A percentile compares a stretch with the other conserved stretches of the same genome.
Evolutionary conservation across 2,329 filamentous ascomycete genomes (phyloP).

Genomic region (Claviceps cyperi): DNA sequence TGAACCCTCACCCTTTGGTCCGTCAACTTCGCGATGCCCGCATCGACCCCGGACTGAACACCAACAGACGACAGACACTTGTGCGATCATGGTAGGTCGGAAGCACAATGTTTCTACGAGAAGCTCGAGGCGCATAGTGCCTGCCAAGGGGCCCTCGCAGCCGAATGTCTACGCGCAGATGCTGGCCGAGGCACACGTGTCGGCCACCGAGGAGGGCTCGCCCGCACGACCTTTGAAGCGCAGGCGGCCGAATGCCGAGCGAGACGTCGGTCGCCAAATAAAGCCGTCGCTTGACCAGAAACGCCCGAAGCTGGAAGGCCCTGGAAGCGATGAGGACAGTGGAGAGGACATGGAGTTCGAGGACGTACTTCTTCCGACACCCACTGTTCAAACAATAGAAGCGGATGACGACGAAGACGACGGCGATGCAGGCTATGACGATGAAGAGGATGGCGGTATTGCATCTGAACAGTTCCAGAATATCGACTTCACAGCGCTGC

Average conservation of each 20-base stretch:
- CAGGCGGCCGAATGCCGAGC: slow-evolving; percentile 13
- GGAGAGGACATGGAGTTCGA: slow-evolving; percentile 34
- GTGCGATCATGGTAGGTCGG: slow-evolving; percentile 17
- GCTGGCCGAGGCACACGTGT: slow-evolving; percentile 33
- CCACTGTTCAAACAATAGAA: slow-evolving; percentile 36
- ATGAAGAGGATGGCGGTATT: slow-evolving; percentile 19
- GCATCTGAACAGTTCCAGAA: slow-evolving; percentile 29
- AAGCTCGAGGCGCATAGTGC: slow-evolving; percentile 9
- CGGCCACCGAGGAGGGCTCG: slow-evolving; percentile 11
- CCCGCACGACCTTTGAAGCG: slow-evolving; percentile 28
- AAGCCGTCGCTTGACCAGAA: background rate
- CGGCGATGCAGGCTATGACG: slow-evolving; percentile 24
- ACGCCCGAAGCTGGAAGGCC: background rate
- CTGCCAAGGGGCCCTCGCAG: slow-evolving; percentile 10
- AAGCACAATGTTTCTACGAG: slow-evolving; percentile 15
- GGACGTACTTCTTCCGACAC: slow-evolving; percentile 32
- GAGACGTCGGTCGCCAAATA: background rate
- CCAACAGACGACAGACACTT: background rate
- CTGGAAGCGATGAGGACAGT: slow-evolving; percentile 13
- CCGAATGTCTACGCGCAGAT: slow-evolving; percentile 33
- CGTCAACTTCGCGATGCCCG: background rate
- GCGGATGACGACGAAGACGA: slow-evolving; percentile 33
- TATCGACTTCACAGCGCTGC: slow-evolving; percentile 26
- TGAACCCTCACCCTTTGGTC: background rate
- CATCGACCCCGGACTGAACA: background rate